Base-by-base conservation (phyloP, 805 yeast genomes). In the Saturnispora hagleri region DNA sequence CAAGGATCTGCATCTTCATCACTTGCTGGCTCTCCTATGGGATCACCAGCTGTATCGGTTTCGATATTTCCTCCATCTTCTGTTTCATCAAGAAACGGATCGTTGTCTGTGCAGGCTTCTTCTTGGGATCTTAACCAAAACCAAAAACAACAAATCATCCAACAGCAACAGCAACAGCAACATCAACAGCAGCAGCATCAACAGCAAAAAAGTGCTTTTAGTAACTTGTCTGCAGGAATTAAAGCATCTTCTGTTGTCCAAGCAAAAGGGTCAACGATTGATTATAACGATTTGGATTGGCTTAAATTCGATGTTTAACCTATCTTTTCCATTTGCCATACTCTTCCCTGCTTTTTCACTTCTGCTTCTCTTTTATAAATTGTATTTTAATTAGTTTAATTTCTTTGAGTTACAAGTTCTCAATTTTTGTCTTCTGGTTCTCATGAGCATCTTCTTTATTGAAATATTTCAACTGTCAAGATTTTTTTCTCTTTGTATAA, bases 211-310 rank as follows among this genome's bases (percentile, higher is more conserved):
- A 47, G 33, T 4, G 43, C 51, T 5, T 58, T 57, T 41, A 54
- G 58, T 46, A 59, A 55, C 42, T 48, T 58, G 41, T 49, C 58
- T 46, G 55, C 55, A 2, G 60, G 60, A 8, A 55, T 58, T 17
- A 51, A 56, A 42, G 60, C 60, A 8, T 13, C 49, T 20, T 20
- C 31, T 7, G 18, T 38, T n/a, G 18, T 38, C 9, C 17, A 41
- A 34, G 35, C 18, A 22, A 34, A 18, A 12, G 36, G 41, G 2
- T 20, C 35, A 17, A 46, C 46, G 22, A 51, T 57, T 10, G 53
- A 52, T 48, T 49, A 61, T 44, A 60, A 59, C 20, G 69, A 67
- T 50, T 57, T 68, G 17, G 71, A 67, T 31, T 68, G 71, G 71
- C 55, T 68, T 33, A 66, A 63, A 50, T 68, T 68, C 57, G 70